Evolutionary conservation across 2,329 filamentous ascomycete genomes (phyloP).

Genomic region (Xylogone sp.): DNA sequence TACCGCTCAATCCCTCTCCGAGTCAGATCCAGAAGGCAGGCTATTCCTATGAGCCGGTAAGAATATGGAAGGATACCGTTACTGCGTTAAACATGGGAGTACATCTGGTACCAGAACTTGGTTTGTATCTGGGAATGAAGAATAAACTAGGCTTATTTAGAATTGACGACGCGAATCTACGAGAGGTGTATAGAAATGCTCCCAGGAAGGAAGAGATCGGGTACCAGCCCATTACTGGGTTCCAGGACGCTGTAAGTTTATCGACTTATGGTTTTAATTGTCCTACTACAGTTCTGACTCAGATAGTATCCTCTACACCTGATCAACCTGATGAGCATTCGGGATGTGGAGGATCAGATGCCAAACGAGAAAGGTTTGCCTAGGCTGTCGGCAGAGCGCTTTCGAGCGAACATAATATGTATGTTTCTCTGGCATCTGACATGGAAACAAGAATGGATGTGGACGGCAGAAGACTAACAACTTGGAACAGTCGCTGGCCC

Average conservation of each 20-base stretch:
- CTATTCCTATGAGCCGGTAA: slow-evolving; percentile 58
- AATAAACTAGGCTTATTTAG: slow-evolving; percentile 67
- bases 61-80: slow-evolving; percentile 59
- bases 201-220: slow-evolving; percentile 55
- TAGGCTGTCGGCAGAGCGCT: slow-evolving; percentile 58
- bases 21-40: slow-evolving; percentile 53
- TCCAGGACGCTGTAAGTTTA: slow-evolving; percentile 64
- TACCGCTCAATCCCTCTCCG: slow-evolving; percentile 61
- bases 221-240: slow-evolving; percentile 62
- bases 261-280: not conserved
- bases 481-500: slow-evolving; percentile 53
- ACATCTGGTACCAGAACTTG: slow-evolving; percentile 60
- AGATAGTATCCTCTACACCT: slow-evolving; percentile 67
- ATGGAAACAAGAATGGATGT: too few species aligned
- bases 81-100: slow-evolving; percentile 52
- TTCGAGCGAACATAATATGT: slow-evolving; percentile 70
- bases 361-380: slow-evolving; percentile 44
- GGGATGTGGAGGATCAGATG: slow-evolving; percentile 54
- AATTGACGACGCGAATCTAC: slow-evolving; percentile 52
- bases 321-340: slow-evolving; percentile 61
- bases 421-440: slow-evolving; percentile 16
- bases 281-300: slow-evolving; percentile 11
- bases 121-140: slow-evolving; percentile 62
- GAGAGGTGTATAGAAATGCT: slow-evolving; percentile 58
- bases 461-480: not conserved